Percentiles rank a stretch among this genome's conserved stretches.
phyloP scores from a whole-genome alignment of 225 moss, liverwort and hornwort species.

The Pseudisothecium myosuroides region DNA sequence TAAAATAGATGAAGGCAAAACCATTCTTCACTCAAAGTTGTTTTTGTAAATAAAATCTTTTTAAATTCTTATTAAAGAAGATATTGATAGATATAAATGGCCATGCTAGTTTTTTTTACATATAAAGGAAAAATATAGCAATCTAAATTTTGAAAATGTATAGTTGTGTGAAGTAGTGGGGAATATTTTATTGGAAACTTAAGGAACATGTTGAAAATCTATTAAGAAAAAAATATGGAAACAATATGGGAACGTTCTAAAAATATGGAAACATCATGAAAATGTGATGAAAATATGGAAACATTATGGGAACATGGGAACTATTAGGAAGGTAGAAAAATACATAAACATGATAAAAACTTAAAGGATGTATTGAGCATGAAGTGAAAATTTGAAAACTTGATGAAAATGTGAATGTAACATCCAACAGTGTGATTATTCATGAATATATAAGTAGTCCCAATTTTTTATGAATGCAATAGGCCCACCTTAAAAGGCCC shows the following conservation, averaged over 20 bases:
- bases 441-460: fast-evolving
- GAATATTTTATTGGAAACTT: background rate
- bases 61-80: background rate
- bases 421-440: background rate
- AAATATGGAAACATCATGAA: no score
- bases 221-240: no score
- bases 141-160: background rate
- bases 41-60: background rate
- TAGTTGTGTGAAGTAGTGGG: background rate
- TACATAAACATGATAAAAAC: background rate
- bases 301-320: background rate
- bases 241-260: no score
- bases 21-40: background rate
- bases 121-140: background rate
- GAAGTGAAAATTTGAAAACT: background rate
- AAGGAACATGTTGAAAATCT: background rate
- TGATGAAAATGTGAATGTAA: background rate
- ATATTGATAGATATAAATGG: background rate
- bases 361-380: background rate
- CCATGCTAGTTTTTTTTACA: no score
- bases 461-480: background rate
- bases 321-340: no score
- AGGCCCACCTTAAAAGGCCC: fast-evolving
- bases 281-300: background rate
- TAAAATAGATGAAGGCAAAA: background rate